phyloP scores from a whole-genome alignment of 2,329 filamentous ascomycete species.

The Metarhizium brunneum region DNA sequence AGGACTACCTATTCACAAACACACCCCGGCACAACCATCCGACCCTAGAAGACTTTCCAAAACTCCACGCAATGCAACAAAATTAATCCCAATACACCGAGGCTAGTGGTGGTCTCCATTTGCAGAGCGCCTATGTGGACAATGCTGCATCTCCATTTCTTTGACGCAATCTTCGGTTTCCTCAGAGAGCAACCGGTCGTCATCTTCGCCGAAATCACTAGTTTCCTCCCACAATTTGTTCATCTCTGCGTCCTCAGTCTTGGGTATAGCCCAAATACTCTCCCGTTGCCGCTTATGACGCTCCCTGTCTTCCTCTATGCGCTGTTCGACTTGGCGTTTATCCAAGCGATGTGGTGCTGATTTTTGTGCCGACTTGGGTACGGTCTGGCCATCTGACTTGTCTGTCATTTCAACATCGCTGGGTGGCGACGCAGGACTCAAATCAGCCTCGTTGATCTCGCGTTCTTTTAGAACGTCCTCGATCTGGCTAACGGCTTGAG shows the following conservation, averaged over 20 bases:
- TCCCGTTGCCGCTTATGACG: constrained; percentile 86
- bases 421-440: constrained; percentile 41
- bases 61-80: constrained; percentile 21
- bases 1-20: constrained; percentile 9
- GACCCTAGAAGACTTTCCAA: constrained; percentile 2
- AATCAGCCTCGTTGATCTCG: constrained; percentile 53
- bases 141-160: constrained; percentile 31
- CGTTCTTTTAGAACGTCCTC: constrained; percentile 76
- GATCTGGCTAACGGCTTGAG: constrained; percentile 67
- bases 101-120: constrained; percentile 21
- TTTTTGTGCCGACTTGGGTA: constrained; percentile 25
- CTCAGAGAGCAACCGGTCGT: constrained; percentile 67
- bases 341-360: constrained; percentile 45
- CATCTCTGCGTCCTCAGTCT: constrained; percentile 57
- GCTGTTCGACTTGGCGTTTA: constrained; percentile 84
- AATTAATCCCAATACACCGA: neutral
- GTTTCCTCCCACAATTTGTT: constrained; percentile 78
- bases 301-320: constrained; percentile 94
- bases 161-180: constrained; percentile 47
- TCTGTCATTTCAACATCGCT: constrained; percentile 31
- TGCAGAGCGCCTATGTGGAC: constrained; percentile 25
- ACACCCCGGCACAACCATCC: neutral
- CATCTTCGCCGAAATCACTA: constrained; percentile 81
- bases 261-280: constrained; percentile 82
- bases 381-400: constrained; percentile 30